A percentile compares a stretch with the other conserved stretches of the same genome.
Conservation (phyloP, 2,329 filamentous ascomycete genomes). For the Cercospora sp. region DNA sequence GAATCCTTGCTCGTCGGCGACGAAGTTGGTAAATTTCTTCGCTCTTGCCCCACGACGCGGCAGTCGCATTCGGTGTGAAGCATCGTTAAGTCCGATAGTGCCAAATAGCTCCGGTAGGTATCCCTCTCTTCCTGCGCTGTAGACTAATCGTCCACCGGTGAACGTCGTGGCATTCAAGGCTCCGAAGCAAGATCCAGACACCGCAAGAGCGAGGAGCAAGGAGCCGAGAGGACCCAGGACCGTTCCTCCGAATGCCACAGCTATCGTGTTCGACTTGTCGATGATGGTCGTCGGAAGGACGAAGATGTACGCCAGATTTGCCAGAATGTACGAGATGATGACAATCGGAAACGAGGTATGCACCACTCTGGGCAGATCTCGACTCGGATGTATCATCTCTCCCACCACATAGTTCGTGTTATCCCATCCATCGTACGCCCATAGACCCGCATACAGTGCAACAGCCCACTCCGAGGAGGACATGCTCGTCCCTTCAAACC, state of each 20-base stretch:
- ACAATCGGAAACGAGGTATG: constrained; percentile 96
- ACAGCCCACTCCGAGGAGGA: constrained; percentile 88
- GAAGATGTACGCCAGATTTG: constrained; percentile 91
- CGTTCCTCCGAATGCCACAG: constrained; percentile 85
- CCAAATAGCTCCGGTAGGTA: constrained; percentile 85
- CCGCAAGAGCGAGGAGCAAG: constrained; percentile 81
- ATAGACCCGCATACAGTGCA: constrained; percentile 89
- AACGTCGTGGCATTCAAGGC: constrained; percentile 93
- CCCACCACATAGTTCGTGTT: constrained; percentile 98
- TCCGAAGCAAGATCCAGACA: constrained; percentile 89
- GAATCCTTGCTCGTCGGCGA: constrained; percentile 77
- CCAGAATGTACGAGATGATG: constrained; percentile 84
- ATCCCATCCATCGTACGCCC: constrained; percentile 99
- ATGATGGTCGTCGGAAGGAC: constrained; percentile 80
- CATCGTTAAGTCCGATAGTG: constrained; percentile 68
- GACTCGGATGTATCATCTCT: constrained; percentile 87
- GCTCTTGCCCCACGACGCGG: constrained; percentile 56
- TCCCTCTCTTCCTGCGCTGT: constrained; percentile 91
- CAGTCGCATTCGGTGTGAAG: constrained; percentile 37
- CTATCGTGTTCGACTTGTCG: constrained; percentile 90
- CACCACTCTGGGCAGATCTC: constrained; percentile 90
- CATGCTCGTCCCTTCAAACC: constrained; percentile 83
- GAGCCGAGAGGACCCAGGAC: constrained; percentile 85
- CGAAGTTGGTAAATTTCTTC: constrained; percentile 59
- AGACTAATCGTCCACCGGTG: constrained; percentile 86